Evolutionary conservation across 148 eudicot genomes (phyloP), one percentile per base, ranked within the genome.

Genomic region (Limonium bicolor): DNA sequence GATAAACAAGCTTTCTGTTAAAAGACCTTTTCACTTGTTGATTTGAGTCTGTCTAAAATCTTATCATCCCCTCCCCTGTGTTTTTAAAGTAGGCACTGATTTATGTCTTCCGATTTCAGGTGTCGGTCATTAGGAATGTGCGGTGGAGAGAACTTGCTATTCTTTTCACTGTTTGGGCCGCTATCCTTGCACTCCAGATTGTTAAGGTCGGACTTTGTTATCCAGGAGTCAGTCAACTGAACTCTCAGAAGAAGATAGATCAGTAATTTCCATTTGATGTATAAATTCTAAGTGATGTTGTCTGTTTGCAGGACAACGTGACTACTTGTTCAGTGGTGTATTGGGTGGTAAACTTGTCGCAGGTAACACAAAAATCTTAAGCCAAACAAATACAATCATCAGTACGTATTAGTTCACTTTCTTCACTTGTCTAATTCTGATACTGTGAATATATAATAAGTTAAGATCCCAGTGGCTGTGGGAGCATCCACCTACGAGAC

Each of bases 341-440:
- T 26, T 78, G 86, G 86, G 34, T 28, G 2, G 41, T 67, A 22
- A 68, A 74, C 48, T 48, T 74, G 30, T 18, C 62, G 49, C 86
- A 78, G 77, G 81, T 78, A 70, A 23, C 17, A 12, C 2, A 19
- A 15, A 6, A 36, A 6, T 33, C 27, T 27, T 6, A 5, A 33
- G 25, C 23, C 22, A 15, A 12, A 29, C 13, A 4, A 15, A 10
- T 23, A 36, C 19, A 17, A 0, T 37, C n/a, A n/a, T n/a, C n/a
- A n/a, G n/a, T n/a, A n/a, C n/a, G n/a, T n/a, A n/a, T 29, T 29
- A 29, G 20, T 37, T 11, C 10, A 17, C 1, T 16, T 37, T 15
- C 13, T n/a, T 35, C 15, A 35, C 12, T 35, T 5, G 14, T 12
- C 10, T 29, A 2, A n/a, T n/a, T 1, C 33, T 10, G 16, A 1